Base-by-base conservation (phyloP, 2,329 filamentous ascomycete species). In the Epichloe scottii region DNA sequence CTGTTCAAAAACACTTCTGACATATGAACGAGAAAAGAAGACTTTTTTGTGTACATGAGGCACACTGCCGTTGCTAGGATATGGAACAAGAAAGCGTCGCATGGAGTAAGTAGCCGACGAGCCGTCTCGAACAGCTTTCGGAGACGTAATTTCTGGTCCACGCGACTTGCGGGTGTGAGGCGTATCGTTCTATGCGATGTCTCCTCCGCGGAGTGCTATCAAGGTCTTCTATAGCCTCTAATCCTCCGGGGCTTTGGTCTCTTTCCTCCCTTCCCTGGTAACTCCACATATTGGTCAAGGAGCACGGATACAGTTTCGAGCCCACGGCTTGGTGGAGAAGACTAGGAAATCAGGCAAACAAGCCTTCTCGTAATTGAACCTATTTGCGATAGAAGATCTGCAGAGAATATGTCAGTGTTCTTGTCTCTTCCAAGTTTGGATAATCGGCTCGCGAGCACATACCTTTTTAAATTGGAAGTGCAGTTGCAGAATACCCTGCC, bases 381-480 rank as follows among this genome's bases (percentile, higher is more conserved):
- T 54, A 54, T 45, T 54, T 54, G 34, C 53, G 53, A 33, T 54
- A 54, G 37, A 54, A 54, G 21, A 54, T 54, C 53, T 54, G 35
- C 30, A 15, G n/a, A n/a, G 23, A 38, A 30, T 15, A 23, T 40
- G 41, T 48, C 33, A 50, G 41, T 47, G 34, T 51, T 11, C 43
- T 48, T 37, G 21, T 33, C 33, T 45, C 8, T 44, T 15, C 26
- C 17, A 12, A 46, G 15, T 14, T 15, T 17, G 26, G n/a, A 40
- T 17, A 21, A 33, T 21, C 26, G 19, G 10, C 33, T 38, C 26
- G 37, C 15, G 34, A 50, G 19, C 35, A 33, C 38, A 19, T 46
- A 94, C 89, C 81, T 95, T 95, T 69, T 97, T 98, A 76, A 97
- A 96, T 68, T 96, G 90, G 67, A 98, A 98, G 66, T 97, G 91